phyloP scores from a whole-genome alignment of 164 flowering plant genomes.

The Platanus orientalis region DNA sequence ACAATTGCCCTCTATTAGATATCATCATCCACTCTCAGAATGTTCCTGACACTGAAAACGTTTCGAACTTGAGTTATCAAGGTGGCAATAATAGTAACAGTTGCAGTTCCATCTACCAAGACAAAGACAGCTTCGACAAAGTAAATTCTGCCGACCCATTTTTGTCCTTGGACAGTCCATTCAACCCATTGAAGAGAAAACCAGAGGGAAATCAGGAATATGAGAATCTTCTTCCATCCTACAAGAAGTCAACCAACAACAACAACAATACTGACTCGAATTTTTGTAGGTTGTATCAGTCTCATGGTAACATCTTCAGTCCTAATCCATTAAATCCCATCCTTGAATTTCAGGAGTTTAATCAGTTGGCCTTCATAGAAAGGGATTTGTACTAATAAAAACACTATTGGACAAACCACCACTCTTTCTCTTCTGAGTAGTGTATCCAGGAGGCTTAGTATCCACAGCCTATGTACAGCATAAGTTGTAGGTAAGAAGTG shows the following conservation, averaged over 20 bases:
- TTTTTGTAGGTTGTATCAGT: slow-evolving; percentile 13
- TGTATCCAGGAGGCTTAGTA: too few relatives aligned
- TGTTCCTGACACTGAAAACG: slow-evolving; percentile 14
- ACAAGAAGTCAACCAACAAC: slow-evolving; percentile 8
- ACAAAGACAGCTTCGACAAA: slow-evolving; percentile 13
- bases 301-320: slow-evolving; percentile 16
- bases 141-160: slow-evolving; percentile 10
- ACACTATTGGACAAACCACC: too few relatives aligned
- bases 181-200: slow-evolving; percentile 25
- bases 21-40: slow-evolving; percentile 24
- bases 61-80: slow-evolving; percentile 14
- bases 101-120: slow-evolving; percentile 11
- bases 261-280: slow-evolving; percentile 3
- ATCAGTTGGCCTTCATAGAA: slow-evolving; percentile 9
- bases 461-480: too few relatives aligned
- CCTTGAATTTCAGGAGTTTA: slow-evolving; percentile 17
- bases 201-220: slow-evolving; percentile 9
- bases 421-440: too few relatives aligned
- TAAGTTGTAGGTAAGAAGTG: too few relatives aligned
- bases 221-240: slow-evolving; percentile 9
- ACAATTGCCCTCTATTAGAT: slow-evolving; percentile 31
- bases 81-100: slow-evolving; percentile 11
- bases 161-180: slow-evolving; percentile 12
- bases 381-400: too few relatives aligned
- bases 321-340: slow-evolving; percentile 7